Evolutionary conservation across 768 basidiomycete genomes (phyloP).

Genomic region (Tylopilus sp.): DNA sequence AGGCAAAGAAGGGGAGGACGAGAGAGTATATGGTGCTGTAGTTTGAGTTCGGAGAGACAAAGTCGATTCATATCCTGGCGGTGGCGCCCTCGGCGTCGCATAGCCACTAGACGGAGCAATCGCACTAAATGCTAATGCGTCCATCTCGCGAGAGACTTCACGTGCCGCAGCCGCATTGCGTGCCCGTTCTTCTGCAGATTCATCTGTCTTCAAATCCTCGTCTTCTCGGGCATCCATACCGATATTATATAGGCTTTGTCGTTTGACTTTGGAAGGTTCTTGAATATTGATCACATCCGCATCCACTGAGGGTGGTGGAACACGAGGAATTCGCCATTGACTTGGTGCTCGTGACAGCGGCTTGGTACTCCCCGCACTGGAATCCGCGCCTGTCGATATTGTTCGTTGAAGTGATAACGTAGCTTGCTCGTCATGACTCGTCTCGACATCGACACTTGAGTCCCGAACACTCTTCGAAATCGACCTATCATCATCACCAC

Average conservation of each 20-base stretch:
- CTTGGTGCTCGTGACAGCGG: slow-evolving; percentile 17
- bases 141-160: slow-evolving; percentile 63
- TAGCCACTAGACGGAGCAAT: slow-evolving; percentile 18
- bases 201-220: slow-evolving; percentile 24
- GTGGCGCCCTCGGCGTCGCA: slow-evolving; percentile 15
- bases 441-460: neutral
- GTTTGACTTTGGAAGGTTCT: slow-evolving; percentile 1
- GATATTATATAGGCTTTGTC: slow-evolving; percentile 2
- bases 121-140: slow-evolving; percentile 46
- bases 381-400: slow-evolving; percentile 2
- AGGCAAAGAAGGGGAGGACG: neutral
- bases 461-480: slow-evolving; percentile 12
- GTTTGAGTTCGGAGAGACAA: slow-evolving; percentile 1
- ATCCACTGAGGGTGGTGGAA: slow-evolving; percentile 40
- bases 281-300: slow-evolving; percentile 12
- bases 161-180: slow-evolving; percentile 66
- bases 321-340: slow-evolving; percentile 29
- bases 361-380: neutral
- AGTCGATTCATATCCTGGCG: slow-evolving; percentile 5
- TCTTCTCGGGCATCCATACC: slow-evolving; percentile 17
- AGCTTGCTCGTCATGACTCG: neutral
- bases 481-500: slow-evolving; percentile 11
- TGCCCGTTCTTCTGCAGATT: slow-evolving; percentile 46
- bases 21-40: neutral
- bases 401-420: slow-evolving; percentile 6